Percentiles rank a stretch among this genome's conserved stretches.
These are phyloP conservation scores for Colletotrichum limetticola DNA, from an alignment of 2,329 filamentous ascomycete species.

Conservation along the genomic window DNA sequence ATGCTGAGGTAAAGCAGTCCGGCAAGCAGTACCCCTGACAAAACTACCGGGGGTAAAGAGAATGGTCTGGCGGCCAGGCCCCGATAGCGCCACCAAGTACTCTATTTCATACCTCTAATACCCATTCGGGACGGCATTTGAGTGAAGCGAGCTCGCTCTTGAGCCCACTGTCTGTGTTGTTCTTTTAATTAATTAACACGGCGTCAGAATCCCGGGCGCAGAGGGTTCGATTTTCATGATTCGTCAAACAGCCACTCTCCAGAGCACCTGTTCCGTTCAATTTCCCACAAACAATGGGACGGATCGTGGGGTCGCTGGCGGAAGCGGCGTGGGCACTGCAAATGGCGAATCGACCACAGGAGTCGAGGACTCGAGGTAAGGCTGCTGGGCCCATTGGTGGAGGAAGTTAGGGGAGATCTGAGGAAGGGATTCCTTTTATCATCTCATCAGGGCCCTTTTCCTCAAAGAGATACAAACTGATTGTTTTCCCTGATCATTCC, in stretches of 20 bases:
- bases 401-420: not conserved
- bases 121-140: conserved; percentile 16
- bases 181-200: conserved; percentile 23
- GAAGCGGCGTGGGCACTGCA: not conserved
- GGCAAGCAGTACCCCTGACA: conserved; percentile 16
- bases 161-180: not conserved
- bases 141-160: not conserved
- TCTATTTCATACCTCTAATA: conserved; percentile 19
- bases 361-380: not conserved
- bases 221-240: not conserved
- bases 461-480: not conserved
- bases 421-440: not conserved
- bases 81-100: conserved; percentile 15
- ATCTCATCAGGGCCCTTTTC: not conserved
- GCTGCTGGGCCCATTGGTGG: not conserved
- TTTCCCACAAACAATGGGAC: conserved; percentile 22
- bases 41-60: not conserved
- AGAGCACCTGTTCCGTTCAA: conserved; percentile 6
- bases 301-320: conserved; percentile 15
- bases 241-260: conserved; percentile 5
- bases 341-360: not conserved
- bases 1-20: conserved; percentile 1
- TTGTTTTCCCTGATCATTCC: not conserved
- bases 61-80: conserved; percentile 22
- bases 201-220: conserved; percentile 5